Percentiles rank a stretch among this genome's conserved stretches.
Evolutionary conservation across 148 eudicot species (phyloP).

Genomic region (Rhododendron molle): DNA sequence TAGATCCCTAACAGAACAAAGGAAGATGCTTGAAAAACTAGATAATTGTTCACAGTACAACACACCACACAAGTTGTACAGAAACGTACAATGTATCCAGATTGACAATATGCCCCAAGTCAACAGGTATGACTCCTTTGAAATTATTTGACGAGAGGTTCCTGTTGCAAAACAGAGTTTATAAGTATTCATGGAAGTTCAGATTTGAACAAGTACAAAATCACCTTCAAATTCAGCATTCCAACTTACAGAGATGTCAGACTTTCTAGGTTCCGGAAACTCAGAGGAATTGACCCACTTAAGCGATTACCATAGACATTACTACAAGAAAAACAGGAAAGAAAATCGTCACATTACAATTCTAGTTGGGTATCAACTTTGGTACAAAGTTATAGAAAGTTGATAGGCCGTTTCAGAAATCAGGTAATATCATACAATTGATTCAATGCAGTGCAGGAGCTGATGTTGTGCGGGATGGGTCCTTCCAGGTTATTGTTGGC

Average conservation of each 20-base stretch:
- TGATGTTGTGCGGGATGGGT: slow-evolving; percentile 58
- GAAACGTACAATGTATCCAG: slow-evolving; percentile 59
- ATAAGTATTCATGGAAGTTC: not conserved
- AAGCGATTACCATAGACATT: slow-evolving; percentile 61
- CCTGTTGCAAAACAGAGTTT: slow-evolving; percentile 19
- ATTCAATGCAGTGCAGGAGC: slow-evolving; percentile 64
- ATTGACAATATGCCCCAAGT: slow-evolving; percentile 56
- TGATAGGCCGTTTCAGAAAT: not conserved
- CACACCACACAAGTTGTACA: not conserved
- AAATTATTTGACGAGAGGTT: slow-evolving; percentile 62
- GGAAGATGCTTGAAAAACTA: not conserved
- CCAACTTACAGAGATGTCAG: slow-evolving; percentile 60
- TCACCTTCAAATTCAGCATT: not conserved
- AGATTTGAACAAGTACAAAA: too few species aligned
- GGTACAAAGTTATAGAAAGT: not conserved
- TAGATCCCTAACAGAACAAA: slow-evolving; percentile 43
- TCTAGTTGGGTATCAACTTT: not conserved
- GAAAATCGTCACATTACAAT: not conserved
- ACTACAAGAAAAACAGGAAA: slow-evolving; percentile 17
- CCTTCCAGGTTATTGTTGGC: slow-evolving; percentile 66
- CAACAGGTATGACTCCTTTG: slow-evolving; percentile 49
- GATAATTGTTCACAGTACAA: not conserved
- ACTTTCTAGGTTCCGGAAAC: slow-evolving; percentile 55
- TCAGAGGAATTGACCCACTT: slow-evolving; percentile 58
- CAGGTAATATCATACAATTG: slow-evolving; percentile 48